These are phyloP conservation scores for Pestalotiopsis sp. DNA, from an alignment of 2,329 filamentous ascomycete species.

Conservation along the genomic window DNA sequence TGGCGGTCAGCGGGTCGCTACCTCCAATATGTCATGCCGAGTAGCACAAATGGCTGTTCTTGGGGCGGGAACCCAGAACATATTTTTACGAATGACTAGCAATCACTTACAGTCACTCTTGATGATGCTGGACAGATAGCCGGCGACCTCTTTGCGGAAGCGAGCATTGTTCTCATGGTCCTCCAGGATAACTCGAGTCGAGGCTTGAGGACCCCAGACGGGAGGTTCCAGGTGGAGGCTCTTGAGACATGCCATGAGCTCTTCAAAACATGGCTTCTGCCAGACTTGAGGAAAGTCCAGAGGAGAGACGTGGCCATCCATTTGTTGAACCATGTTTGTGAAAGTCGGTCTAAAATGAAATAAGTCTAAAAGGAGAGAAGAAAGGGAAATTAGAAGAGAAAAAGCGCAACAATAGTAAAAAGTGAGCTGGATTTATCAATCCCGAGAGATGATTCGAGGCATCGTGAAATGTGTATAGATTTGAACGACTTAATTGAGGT, in stretches of 20 bases:
- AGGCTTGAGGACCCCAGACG: constrained; percentile 61
- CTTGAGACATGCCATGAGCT: constrained; percentile 67
- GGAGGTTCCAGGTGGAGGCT: constrained; percentile 68
- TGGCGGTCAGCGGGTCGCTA: background rate
- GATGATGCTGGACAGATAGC: constrained; percentile 72
- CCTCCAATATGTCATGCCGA: background rate
- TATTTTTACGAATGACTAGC: background rate
- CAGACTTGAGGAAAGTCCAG: constrained; percentile 81
- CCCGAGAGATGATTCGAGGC: background rate
- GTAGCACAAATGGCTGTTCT: too few species aligned
- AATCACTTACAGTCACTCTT: constrained; percentile 49
- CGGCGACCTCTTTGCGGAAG: constrained; percentile 55
- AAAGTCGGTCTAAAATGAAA: background rate
- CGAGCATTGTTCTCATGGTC: constrained; percentile 44
- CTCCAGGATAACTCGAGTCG: constrained; percentile 42
- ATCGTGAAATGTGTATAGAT: constrained; percentile 1
- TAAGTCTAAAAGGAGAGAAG: constrained; percentile 1
- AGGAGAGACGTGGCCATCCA: constrained; percentile 27
- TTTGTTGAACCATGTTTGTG: background rate
- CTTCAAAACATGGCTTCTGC: constrained; percentile 68
- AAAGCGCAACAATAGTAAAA: constrained; percentile 12
- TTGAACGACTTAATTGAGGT: background rate
- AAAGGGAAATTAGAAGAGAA: constrained; percentile 3
- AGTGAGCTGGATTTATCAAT: background rate
- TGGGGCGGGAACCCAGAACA: too few species aligned